Base-by-base conservation (phyloP, 306 rosid genomes). In the Trifolium pratense region DNA sequence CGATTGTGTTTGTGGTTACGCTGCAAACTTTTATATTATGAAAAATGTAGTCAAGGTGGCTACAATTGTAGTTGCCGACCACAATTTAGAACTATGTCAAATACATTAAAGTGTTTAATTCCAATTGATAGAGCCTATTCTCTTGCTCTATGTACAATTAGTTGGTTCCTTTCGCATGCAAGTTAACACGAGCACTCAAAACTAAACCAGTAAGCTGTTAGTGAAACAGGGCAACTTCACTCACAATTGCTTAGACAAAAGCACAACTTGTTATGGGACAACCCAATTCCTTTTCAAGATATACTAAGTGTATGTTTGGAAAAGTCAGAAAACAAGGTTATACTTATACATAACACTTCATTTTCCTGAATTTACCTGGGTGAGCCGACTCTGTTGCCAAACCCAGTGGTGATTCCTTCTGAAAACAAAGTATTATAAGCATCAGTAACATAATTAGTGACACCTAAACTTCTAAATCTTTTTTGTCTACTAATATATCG, bases 311-410 rank as follows among this genome's bases (percentile, higher is more conserved):
- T 4, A 9, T 18, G 13, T 17, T 18, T 46, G 48, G 48, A 42
- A 43, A 40, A 43, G 6, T 43, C 49, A 43, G 11, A 42, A 42
- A 13, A 42, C n/a, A 40, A 3, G 2, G 45, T 39, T 10, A 2
- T 39, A 39, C n/a, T 9, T 1, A 40, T 21, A 21, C 7, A 56
- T 14, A 57, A 12, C 63, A 25, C 63, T 25, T 11, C 1, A 57
- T 12, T 57, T 7, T 25, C 15, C 63, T 57, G 63, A 57, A 57
- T 15, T 57, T 23, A 57, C 82, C 82, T 37, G 82, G 82, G 61
- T 78, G 82, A 43, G 82, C 82, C 40, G 82, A 71, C 51, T 63
- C 68, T 49, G 82, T 78, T 39, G 77, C 77, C 31, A 52, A 16
- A 46, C 76, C 76, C 4, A 78, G 49, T 3, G 76, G 81, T 5